Conservation (phyloP, 768 basidiomycete genomes). For the Stropharia rugosoannulata region DNA sequence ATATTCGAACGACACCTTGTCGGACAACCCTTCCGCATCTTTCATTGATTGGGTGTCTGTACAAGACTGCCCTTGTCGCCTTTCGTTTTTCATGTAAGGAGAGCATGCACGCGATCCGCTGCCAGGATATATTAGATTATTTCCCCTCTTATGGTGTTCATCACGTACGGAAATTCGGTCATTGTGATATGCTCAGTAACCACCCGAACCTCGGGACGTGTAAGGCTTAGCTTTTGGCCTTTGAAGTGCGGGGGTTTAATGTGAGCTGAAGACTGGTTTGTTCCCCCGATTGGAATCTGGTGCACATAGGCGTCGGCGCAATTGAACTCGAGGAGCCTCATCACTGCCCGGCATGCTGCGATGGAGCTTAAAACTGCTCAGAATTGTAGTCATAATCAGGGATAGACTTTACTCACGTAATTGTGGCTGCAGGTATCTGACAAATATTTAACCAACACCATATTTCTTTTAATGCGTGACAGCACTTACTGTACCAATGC, state of each 20-base stretch:
- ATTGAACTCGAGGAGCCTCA: conserved; percentile 60
- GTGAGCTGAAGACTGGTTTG: conserved; percentile 26
- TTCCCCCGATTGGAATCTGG: conserved; percentile 36
- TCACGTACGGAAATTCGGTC: conserved; percentile 50
- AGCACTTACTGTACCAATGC: conserved; percentile 50
- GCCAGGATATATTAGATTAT: neutral
- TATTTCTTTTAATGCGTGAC: neutral
- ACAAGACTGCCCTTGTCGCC: conserved; percentile 21
- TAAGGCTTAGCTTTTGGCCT: conserved; percentile 25
- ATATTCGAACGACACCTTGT: conserved; percentile 27
- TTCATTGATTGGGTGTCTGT: conserved; percentile 25
- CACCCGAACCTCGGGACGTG: conserved; percentile 51
- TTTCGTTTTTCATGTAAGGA: conserved; percentile 23
- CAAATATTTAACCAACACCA: neutral
- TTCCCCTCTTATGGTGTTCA: neutral
- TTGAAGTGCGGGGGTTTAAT: conserved; percentile 24
- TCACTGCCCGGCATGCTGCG: conserved; percentile 68
- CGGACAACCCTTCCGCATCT: conserved; percentile 25
- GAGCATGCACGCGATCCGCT: conserved; percentile 18
- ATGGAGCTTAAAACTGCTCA: conserved; percentile 39
- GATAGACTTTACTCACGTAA: conserved; percentile 45
- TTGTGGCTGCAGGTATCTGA: conserved; percentile 62
- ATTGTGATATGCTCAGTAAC: conserved; percentile 62
- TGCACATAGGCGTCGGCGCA: conserved; percentile 44
- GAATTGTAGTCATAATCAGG: neutral